Evolutionary conservation across 495 filamentous ascomycete species (phyloP).

Genomic region (Sordaria brevicollis): DNA sequence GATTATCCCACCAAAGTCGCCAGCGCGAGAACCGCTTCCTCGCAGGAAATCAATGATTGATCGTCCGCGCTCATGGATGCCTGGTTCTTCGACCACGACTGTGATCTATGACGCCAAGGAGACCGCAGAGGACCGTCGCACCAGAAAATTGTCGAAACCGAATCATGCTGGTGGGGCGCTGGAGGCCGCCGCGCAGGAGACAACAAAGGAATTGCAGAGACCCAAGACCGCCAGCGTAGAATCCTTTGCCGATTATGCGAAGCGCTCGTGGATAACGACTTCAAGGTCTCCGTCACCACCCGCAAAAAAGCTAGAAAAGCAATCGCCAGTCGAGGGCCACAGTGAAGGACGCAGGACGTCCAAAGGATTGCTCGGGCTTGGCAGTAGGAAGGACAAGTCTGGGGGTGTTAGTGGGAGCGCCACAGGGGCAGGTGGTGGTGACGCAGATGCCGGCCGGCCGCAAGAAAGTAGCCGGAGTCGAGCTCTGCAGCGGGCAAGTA

Average conservation of each 20-base stretch:
- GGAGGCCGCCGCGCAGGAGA: not conserved
- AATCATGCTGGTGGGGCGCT: conserved; percentile 14
- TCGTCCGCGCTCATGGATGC: conserved; percentile 35
- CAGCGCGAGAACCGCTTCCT: not conserved
- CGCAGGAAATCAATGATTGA: conserved; percentile 28
- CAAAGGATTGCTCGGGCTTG: conserved; percentile 7
- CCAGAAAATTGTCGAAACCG: conserved; percentile 7
- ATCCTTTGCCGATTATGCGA: conserved; percentile 55
- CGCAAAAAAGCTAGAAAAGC: conserved; percentile 13
- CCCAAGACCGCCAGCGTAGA: conserved; percentile 34
- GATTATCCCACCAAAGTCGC: not conserved
- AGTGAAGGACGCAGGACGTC: not conserved
- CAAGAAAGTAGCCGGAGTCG: conserved; percentile 18
- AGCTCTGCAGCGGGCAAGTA: conserved; percentile 22
- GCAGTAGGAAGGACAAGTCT: conserved; percentile 19
- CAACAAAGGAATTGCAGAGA: conserved; percentile 14
- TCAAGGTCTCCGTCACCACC: conserved; percentile 53
- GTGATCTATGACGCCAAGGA: not conserved
- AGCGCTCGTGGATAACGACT: conserved; percentile 54
- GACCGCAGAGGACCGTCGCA: conserved; percentile 7
- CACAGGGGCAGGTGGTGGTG: conserved; percentile 14
- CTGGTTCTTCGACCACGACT: conserved; percentile 31
- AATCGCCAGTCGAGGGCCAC: conserved; percentile 5
- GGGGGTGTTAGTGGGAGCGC: conserved; percentile 19
- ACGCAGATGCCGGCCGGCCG: conserved; percentile 16